Conservation (phyloP, 2,329 filamentous ascomycete species). For the Neoascochyta sp. region DNA sequence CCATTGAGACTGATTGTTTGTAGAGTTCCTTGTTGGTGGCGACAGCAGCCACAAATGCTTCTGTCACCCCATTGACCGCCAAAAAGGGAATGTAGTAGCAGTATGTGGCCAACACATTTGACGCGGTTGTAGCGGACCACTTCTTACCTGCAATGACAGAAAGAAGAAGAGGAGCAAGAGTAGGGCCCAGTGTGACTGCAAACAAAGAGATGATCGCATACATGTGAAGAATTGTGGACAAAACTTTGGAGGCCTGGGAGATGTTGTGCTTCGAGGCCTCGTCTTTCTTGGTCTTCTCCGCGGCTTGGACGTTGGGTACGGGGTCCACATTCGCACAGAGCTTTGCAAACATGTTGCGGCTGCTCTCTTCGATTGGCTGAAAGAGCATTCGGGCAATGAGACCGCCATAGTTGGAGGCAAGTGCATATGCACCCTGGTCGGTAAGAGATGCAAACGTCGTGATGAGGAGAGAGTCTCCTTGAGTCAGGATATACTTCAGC, state of each 20-base stretch:
- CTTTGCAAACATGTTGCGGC: constrained; percentile 82
- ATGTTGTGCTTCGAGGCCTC: constrained; percentile 23
- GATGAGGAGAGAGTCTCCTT: constrained; percentile 89
- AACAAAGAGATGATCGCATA: constrained; percentile 73
- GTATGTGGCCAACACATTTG: constrained; percentile 71
- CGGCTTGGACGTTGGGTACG: constrained; percentile 9
- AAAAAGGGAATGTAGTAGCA: constrained; percentile 92
- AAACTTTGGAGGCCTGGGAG: constrained; percentile 47
- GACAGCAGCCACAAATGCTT: constrained; percentile 88
- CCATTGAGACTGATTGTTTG: constrained; percentile 79
- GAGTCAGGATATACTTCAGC: constrained; percentile 89
- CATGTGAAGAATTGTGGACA: constrained; percentile 63
- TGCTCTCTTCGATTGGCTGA: constrained; percentile 92
- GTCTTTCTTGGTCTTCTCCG: constrained; percentile 3
- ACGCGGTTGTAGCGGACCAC: constrained; percentile 73
- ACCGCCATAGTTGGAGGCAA: constrained; percentile 90
- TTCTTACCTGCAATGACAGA: constrained; percentile 69
- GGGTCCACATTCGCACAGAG: constrained; percentile 53
- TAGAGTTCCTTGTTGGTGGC: constrained; percentile 73
- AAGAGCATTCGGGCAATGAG: constrained; percentile 84
- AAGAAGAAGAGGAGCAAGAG: constrained; percentile 69
- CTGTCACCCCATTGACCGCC: constrained; percentile 84
- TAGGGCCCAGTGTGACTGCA: constrained; percentile 68
- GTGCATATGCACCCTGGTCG: constrained; percentile 85
- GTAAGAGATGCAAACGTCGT: constrained; percentile 70